Base-by-base conservation (phyloP, 148 eudicot genomes). In the Linanthus parryae region DNA sequence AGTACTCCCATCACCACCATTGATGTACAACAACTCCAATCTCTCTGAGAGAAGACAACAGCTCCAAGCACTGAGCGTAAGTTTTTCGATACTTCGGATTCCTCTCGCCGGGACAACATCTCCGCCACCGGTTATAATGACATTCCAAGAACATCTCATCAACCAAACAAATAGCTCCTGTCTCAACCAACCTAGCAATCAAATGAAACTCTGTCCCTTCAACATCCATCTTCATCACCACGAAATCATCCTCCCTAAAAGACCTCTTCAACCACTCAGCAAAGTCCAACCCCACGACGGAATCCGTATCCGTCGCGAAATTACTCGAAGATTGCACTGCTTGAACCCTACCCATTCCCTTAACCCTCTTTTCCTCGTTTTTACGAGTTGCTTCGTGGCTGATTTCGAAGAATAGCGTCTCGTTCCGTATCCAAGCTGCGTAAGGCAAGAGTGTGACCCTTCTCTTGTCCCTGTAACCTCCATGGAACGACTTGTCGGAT, bases 131-230 rank as follows among this genome's bases (percentile, higher is more conserved):
- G 52, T 56, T 57, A 23, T 68, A 69, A 50, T 68, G 73, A 42
- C 78, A 73, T 28, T 62, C 59, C n/a, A 72, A 42, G 58, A 72
- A 73, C 53, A 73, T 28, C 59, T 73, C 77, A 64, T 73, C 74
- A 31, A 73, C 51, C 61, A 64, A 64, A 56, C 71, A 69, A 42
- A 69, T 68, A 2, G 69, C 74, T 4, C 74, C 78, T 7, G 52
- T 69, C 44, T 69, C 64, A 19, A 64, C 35, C 57, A 73, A 29
- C 38, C 42, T 69, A 12, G 56, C 49, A 31, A 64, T 46, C 66
- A 73, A 52, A 56, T 64, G 42, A 53, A 73, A 73, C 35, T 73
- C 74, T 0, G 53, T 44, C 36, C 74, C 79, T 59, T 61, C 74
- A 15, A 57, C 71, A 56, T 73, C 79, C 71, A 69, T 73, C 43